Conservation (phyloP, 2,329 filamentous ascomycete species). For the Colletotrichum navitas region DNA sequence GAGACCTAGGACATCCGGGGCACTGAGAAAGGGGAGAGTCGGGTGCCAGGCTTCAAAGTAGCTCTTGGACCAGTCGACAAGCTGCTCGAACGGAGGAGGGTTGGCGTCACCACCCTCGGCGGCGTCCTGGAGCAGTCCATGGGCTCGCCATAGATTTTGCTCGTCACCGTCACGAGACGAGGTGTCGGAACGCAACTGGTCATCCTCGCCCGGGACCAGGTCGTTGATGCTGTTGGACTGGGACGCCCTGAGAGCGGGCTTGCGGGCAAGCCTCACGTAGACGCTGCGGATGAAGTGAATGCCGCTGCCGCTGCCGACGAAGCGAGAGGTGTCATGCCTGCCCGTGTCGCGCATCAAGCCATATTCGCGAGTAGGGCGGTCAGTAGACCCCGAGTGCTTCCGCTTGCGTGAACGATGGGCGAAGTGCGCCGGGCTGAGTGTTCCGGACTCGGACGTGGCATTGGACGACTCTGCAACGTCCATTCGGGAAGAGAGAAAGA, state of each 20-base stretch:
- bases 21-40: constrained; percentile 68
- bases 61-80: constrained; percentile 62
- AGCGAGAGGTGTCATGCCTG: constrained; percentile 62
- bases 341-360: constrained; percentile 64
- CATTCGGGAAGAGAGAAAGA: constrained; percentile 42
- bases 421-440: constrained; percentile 41
- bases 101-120: constrained; percentile 20
- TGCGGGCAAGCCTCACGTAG: constrained; percentile 60
- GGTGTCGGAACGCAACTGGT: constrained; percentile 54
- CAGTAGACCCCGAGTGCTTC: constrained; percentile 47
- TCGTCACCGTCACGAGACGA: constrained; percentile 37
- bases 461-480: constrained; percentile 49
- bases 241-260: constrained; percentile 39
- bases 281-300: constrained; percentile 71
- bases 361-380: constrained; percentile 50
- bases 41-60: constrained; percentile 72
- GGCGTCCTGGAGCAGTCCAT: constrained; percentile 49
- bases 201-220: constrained; percentile 69
- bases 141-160: constrained; percentile 52
- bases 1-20: constrained; percentile 61
- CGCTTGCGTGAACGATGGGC: constrained; percentile 48
- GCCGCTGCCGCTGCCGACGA: constrained; percentile 69
- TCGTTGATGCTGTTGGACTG: constrained; percentile 46
- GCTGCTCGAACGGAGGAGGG: constrained; percentile 58
- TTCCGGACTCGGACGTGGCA: constrained; percentile 45